Conservation (phyloP, 306 rosid species). For the Ormosia emarginata region DNA sequence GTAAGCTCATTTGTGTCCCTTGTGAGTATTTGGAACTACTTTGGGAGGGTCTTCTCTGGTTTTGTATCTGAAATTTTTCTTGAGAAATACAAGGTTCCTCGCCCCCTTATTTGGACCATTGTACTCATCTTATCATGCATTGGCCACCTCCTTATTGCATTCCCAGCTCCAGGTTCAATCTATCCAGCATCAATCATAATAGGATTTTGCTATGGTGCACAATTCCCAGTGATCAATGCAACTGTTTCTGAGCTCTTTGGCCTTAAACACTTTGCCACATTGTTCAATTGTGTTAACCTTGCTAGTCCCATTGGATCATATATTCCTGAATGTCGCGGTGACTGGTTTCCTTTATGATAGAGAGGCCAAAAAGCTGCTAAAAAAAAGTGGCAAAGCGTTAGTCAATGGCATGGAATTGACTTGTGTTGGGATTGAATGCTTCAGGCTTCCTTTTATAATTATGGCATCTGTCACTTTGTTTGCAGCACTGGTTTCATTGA, state of each 20-base stretch:
- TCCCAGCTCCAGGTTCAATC: too few relatives aligned
- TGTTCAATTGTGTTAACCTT: conserved; percentile 50
- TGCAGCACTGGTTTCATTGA: too few relatives aligned
- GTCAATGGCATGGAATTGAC: too few relatives aligned
- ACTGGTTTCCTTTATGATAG: conserved; percentile 17
- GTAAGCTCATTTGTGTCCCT: conserved; percentile 34
- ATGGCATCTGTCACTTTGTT: too few relatives aligned
- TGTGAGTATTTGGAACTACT: conserved; percentile 54
- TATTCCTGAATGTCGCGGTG: conserved; percentile 9
- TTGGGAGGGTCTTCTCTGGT: conserved; percentile 47
- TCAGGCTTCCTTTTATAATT: too few relatives aligned
- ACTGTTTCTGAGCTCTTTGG: conserved; percentile 57
- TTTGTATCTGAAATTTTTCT: conserved; percentile 43
- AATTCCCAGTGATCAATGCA: conserved; percentile 40
- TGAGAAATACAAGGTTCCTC: conserved; percentile 30
- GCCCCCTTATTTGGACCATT: conserved; percentile 6
- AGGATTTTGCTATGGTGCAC: conserved; percentile 53
- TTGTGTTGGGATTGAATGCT: too few relatives aligned
- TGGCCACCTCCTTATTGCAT: conserved; percentile 39
- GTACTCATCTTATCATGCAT: neutral
- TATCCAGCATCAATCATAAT: neutral
- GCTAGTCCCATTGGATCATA: conserved; percentile 44
- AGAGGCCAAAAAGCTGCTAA: too few relatives aligned
- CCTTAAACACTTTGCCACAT: conserved; percentile 43
- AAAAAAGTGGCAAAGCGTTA: too few relatives aligned